Base-by-base conservation (phyloP, 2,329 filamentous ascomycete genomes). In the Fusarium graminum region DNA sequence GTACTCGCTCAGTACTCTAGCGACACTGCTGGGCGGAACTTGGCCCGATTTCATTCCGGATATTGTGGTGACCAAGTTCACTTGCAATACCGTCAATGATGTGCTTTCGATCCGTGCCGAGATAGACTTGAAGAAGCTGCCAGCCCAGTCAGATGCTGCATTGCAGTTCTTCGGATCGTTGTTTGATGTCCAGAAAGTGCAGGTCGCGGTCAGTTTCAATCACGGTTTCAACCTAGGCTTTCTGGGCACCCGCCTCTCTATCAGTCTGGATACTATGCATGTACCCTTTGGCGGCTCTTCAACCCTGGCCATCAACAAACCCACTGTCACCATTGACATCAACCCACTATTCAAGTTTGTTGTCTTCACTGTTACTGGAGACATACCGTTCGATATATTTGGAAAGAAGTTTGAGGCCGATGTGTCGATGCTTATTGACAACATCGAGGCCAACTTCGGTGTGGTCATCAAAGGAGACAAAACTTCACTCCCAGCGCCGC, bases 291-390 rank as follows among this genome's bases (percentile, higher is more conserved):
- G 26, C 0, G 39, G 17, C 0, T 17, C 12, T 4, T 16, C 13
- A 2, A 54, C 10, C 0, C 4, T 57, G 6, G 53, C n/a, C 13
- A 57, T 57, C 3, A 54, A 54, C 0, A 53, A 39, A 1, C 53
- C 53, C 10, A 53, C 39, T 12, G 47, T 14, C 12, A 53, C 30
- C n/a, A 57, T 57, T 22, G 26, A 53, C 26, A 53, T 57, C 39
- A 57, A 57, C 10, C 47, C 53, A 3, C 7, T 39, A 0, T 53
- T 39, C 39, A 39, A 39, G 25, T 57, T 53, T 0, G 19, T 57
- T 1, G 25, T 30, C 10, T 53, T 53, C 2, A 38, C 30, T 0
- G 47, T 57, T 16, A 26, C 47, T 0, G 53, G 53, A 0, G 19
- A 9, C 2, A 54, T 57, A 6, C 53, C 47, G 4, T 57, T 57